Evolutionary conservation across 2,329 filamentous ascomycete genomes (phyloP).

Genomic region (Hansfordia pulvinata): DNA sequence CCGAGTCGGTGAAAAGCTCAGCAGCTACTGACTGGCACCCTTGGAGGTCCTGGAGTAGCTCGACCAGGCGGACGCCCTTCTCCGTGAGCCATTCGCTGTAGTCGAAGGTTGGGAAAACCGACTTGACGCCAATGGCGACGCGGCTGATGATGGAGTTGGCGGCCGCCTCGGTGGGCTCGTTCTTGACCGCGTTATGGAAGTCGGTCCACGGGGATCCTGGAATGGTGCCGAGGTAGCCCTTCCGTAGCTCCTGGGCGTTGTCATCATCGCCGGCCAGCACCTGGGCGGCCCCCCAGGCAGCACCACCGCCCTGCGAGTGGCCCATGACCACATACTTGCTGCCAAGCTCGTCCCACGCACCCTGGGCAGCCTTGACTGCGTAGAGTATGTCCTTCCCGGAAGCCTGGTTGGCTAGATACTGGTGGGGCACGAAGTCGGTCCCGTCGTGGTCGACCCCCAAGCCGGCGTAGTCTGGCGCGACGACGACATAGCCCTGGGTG

Average conservation of each 20-base stretch:
- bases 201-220: conserved; percentile 1
- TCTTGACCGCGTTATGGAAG: neutral
- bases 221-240: conserved; percentile 1
- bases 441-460: conserved; percentile 1
- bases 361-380: conserved; percentile 1
- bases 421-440: conserved; percentile 2
- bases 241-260: neutral
- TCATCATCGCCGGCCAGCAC: conserved; percentile 1
- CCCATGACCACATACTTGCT: conserved; percentile 2
- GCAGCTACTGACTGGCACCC: conserved; percentile 1
- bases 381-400: conserved; percentile 2
- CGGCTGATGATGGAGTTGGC: conserved; percentile 1
- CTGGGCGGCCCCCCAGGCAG: conserved; percentile 2
- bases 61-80: neutral
- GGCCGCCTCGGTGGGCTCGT: neutral
- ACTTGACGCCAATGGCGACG: conserved; percentile 1
- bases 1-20: neutral
- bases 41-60: conserved; percentile 2
- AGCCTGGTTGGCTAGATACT: too few relatives aligned
- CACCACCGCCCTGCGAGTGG: conserved; percentile 2
- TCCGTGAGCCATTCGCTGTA: conserved; percentile 2
- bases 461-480: conserved; percentile 2
- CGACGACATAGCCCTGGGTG: conserved; percentile 2
- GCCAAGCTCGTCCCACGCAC: neutral
- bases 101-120: conserved; percentile 1